phyloP scores from a whole-genome alignment of 805 yeast species.

The Metschnikowia peoriensis region DNA sequence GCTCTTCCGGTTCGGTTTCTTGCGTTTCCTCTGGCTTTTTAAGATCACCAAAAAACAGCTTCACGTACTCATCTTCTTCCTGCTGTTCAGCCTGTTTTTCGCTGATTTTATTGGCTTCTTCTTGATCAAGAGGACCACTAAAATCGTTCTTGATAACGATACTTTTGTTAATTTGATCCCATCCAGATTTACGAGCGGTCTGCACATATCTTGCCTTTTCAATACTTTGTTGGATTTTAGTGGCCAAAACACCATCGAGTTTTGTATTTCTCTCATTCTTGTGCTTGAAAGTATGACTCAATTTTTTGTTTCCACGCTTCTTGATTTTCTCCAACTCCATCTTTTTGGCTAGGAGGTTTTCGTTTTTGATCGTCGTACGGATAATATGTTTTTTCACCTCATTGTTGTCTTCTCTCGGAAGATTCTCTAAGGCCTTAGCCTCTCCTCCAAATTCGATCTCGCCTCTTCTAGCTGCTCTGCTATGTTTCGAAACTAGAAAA shows the following conservation, averaged over 20 bases:
- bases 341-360: slow-evolving; percentile 56
- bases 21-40: slow-evolving; percentile 3
- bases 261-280: slow-evolving; percentile 50
- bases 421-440: slow-evolving; percentile 46
- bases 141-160: slow-evolving; percentile 31
- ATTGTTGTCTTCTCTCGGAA: slow-evolving; percentile 60
- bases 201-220: slow-evolving; percentile 63
- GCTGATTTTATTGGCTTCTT: slow-evolving; percentile 11
- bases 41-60: slow-evolving; percentile 25
- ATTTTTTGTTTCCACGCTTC: slow-evolving; percentile 32
- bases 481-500: slow-evolving; percentile 55
- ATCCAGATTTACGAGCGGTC: slow-evolving; percentile 61
- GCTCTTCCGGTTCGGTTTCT: slow-evolving; percentile 10
- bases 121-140: slow-evolving; percentile 3
- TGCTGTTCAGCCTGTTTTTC: slow-evolving; percentile 28
- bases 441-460: slow-evolving; percentile 44
- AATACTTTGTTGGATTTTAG: slow-evolving; percentile 63
- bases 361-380: slow-evolving; percentile 65
- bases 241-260: slow-evolving; percentile 53
- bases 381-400: slow-evolving; percentile 63
- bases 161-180: slow-evolving; percentile 64
- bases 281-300: slow-evolving; percentile 28
- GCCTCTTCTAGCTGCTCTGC: slow-evolving; percentile 78
- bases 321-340: slow-evolving; percentile 40
- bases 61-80: slow-evolving; percentile 38